Conservation (phyloP, 495 filamentous ascomycete species). For the Amorphotheca resinae region DNA sequence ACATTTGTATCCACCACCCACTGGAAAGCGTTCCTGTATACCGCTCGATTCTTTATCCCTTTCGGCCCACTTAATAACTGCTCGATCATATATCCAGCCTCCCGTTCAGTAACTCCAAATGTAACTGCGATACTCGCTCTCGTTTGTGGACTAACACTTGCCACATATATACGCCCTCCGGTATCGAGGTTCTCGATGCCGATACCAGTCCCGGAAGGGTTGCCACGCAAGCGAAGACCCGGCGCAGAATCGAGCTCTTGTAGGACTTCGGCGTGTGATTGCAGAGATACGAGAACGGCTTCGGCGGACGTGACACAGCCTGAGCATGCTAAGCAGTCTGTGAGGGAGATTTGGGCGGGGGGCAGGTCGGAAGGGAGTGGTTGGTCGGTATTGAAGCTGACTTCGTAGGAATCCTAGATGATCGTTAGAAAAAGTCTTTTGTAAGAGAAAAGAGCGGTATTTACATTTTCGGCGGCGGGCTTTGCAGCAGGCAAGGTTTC, state of each 20-base stretch:
- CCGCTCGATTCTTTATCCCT: slow-evolving; percentile 56
- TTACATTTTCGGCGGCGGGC: slow-evolving; percentile 5
- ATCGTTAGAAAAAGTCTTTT: not conserved
- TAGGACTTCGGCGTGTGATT: slow-evolving; percentile 85
- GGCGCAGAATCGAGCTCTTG: slow-evolving; percentile 60
- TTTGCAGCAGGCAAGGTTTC: slow-evolving; percentile 59
- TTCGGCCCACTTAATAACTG: slow-evolving; percentile 61
- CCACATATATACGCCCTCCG: slow-evolving; percentile 66
- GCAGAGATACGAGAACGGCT: slow-evolving; percentile 82
- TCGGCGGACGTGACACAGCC: slow-evolving; percentile 97
- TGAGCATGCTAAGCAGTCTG: slow-evolving; percentile 94
- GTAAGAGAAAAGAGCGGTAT: not conserved
- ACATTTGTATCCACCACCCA: slow-evolving; percentile 82
- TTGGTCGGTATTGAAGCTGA: slow-evolving; percentile 58
- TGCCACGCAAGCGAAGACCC: slow-evolving; percentile 29
- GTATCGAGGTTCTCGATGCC: slow-evolving; percentile 14
- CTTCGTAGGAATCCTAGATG: slow-evolving; percentile 43
- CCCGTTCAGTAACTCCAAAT: slow-evolving; percentile 53
- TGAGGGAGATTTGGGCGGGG: slow-evolving; percentile 84
- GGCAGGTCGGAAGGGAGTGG: slow-evolving; percentile 28
- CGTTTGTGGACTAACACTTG: slow-evolving; percentile 82
- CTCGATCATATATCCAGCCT: slow-evolving; percentile 70
- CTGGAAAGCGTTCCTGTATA: slow-evolving; percentile 62
- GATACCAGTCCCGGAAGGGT: slow-evolving; percentile 9
- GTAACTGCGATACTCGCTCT: slow-evolving; percentile 78